These are phyloP conservation scores for Cerrena zonata DNA, from an alignment of 1,284 basidiomycete species.

Conservation along the genomic window DNA sequence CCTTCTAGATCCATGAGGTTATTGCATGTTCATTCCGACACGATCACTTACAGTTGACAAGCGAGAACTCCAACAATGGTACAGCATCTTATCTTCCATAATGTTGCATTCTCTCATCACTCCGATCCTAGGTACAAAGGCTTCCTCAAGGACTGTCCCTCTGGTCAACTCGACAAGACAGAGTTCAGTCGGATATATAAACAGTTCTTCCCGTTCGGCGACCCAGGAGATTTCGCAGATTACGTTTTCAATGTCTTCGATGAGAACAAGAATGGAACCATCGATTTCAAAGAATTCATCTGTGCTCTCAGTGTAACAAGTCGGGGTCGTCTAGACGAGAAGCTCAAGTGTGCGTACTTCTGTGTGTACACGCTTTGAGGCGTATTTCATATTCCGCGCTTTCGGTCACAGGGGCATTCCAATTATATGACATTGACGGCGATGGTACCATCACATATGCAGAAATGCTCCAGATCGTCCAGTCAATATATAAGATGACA, in stretches of 20 bases:
- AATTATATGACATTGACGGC: conserved; percentile 97
- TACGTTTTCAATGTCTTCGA: conserved; percentile 99
- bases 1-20: conserved; percentile 5
- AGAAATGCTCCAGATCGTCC: conserved; percentile 96
- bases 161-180: conserved; percentile 91
- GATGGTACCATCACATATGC: conserved; percentile 96
- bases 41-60: conserved; percentile 77
- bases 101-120: conserved; percentile 8
- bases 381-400: conserved; percentile 11
- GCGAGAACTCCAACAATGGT: conserved; percentile 99
- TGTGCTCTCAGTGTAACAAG: conserved; percentile 94
- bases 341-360: conserved; percentile 82
- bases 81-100: conserved; percentile 11
- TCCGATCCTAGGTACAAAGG: conserved; percentile 82
- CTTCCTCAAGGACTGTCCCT: conserved; percentile 97
- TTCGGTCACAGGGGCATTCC: conserved; percentile 84
- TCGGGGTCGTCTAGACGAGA: conserved; percentile 92
- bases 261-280: conserved; percentile 90
- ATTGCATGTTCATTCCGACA: neutral
- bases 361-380: no score
- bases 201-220: conserved; percentile 99
- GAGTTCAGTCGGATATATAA: conserved; percentile 99
- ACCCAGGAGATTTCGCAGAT: conserved; percentile 94
- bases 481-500: conserved; percentile 97
- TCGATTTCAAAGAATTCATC: conserved; percentile 99